Percentiles rank a stretch among this genome's conserved stretches.
Conservation (phyloP, 2,329 filamentous ascomycete species). For the Boeremia exigua region DNA sequence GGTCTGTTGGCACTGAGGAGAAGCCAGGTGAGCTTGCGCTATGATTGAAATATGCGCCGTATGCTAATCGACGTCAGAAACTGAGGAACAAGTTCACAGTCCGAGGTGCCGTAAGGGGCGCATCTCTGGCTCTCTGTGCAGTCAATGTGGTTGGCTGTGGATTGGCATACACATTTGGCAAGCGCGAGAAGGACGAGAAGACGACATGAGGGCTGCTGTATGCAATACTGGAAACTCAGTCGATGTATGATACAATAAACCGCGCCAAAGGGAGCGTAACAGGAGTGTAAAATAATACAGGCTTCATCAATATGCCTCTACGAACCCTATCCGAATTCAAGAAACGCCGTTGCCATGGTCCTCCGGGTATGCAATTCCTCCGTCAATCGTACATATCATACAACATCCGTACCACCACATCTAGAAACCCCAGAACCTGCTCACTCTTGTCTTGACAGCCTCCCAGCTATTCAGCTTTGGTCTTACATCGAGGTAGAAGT, state of each 20-base stretch:
- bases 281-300: not conserved
- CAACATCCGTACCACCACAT: not conserved
- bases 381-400: conserved; percentile 12
- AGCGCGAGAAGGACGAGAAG: conserved; percentile 46
- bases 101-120: conserved; percentile 59
- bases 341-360: conserved; percentile 11
- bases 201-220: conserved; percentile 4
- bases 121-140: conserved; percentile 58
- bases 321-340: not conserved
- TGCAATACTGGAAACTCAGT: not conserved
- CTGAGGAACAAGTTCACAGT: conserved; percentile 57
- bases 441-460: conserved; percentile 63
- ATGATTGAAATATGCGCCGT: not conserved
- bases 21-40: conserved; percentile 49
- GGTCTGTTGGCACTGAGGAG: conserved; percentile 67
- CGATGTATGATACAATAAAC: conserved; percentile 10
- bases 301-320: not conserved
- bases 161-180: conserved; percentile 59
- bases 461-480: conserved; percentile 70
- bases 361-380: not conserved
- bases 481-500: conserved; percentile 69
- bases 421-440: conserved; percentile 55
- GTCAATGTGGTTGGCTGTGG: conserved; percentile 60
- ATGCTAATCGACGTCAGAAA: conserved; percentile 28
- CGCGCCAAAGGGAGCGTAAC: too few relatives aligned